phyloP scores from a whole-genome alignment of 2,329 filamentous ascomycete genomes.

The Elsinoe fawcettii region DNA sequence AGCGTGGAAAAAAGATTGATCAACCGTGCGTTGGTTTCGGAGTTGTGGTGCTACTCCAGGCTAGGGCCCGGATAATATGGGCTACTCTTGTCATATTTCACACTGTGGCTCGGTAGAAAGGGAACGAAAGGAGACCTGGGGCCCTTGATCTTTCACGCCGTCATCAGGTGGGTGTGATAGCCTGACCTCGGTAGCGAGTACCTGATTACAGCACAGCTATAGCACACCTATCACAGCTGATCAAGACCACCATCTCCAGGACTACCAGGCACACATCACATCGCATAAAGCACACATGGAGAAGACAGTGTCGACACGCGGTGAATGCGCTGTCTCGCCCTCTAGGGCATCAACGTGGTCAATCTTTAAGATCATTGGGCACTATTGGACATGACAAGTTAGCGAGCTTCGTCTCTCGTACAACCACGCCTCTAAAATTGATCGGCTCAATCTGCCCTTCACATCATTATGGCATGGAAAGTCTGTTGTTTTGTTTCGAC shows the following conservation, averaged over 20 bases:
- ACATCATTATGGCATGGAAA: background rate
- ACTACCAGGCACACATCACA: background rate
- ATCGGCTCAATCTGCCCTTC: background rate
- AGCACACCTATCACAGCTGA: background rate
- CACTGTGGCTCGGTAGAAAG: background rate
- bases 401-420: slow-evolving; percentile 10
- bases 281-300: background rate
- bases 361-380: background rate
- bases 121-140: background rate
- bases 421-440: slow-evolving; percentile 7
- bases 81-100: background rate
- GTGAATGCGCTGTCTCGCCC: slow-evolving; percentile 10
- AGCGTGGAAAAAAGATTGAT: slow-evolving; percentile 1
- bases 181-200: background rate
- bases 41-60: slow-evolving; percentile 1
- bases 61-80: slow-evolving; percentile 1
- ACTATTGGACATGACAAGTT: slow-evolving; percentile 14
- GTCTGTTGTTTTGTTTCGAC: slow-evolving; percentile 11
- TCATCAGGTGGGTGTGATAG: background rate
- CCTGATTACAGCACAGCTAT: background rate
- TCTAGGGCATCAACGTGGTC: background rate
- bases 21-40: slow-evolving; percentile 5
- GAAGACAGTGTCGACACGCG: background rate
- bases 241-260: background rate
- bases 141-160: background rate